Evolutionary conservation across 352 stramenopile species (phyloP), one percentile per base, ranked within the genome.

Genomic region (Phytopythium litorale): DNA sequence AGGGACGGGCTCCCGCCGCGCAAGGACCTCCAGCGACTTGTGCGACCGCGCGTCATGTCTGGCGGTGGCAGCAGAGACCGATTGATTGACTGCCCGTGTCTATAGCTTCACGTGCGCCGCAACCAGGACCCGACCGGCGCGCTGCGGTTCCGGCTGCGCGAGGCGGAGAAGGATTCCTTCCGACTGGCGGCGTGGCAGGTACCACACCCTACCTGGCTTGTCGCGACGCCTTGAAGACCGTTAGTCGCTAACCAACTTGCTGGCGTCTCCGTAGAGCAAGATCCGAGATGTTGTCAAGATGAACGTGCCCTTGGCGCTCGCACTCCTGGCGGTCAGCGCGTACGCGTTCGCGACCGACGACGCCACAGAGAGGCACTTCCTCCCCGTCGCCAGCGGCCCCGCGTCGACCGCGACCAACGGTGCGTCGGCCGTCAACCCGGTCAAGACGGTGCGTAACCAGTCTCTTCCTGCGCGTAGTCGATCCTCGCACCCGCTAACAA

Each of bases 61-160:
- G 11, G 7, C 5, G 33, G 33, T 38, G 33, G 33, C 2, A 38
- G 33, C 33, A 38, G 33, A 3, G 5, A 7, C 7, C 33, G 33
- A 38, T 38, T 7, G 11, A 7, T 13, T 48, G 42, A 25, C 42
- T 25, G 8, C 1, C 38, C 38, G 15, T 43, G 16, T 46, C 18
- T n/a, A 2, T 23, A 84, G 77, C 61, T 87, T 2, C 75, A 81
- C 53, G 72, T 68, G 49, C 75, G 75, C 11, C 70, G 61, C 50
- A 62, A 81, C 13, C 63, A 84, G 18, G 75, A 87, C 46, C 75
- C 75, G 21, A 85, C 78, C 4, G 79, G 79, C 65, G 65, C 73
- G 5, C 58, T 87, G 58, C 66, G 84, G 52, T 50, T 62, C 12
- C 75, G 78, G 13, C 62, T 87, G 40, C 78, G 67, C 4, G 73